These are phyloP conservation scores for Scorias spongiosa DNA, from an alignment of 2,329 filamentous ascomycete genomes.

Conservation along the genomic window DNA sequence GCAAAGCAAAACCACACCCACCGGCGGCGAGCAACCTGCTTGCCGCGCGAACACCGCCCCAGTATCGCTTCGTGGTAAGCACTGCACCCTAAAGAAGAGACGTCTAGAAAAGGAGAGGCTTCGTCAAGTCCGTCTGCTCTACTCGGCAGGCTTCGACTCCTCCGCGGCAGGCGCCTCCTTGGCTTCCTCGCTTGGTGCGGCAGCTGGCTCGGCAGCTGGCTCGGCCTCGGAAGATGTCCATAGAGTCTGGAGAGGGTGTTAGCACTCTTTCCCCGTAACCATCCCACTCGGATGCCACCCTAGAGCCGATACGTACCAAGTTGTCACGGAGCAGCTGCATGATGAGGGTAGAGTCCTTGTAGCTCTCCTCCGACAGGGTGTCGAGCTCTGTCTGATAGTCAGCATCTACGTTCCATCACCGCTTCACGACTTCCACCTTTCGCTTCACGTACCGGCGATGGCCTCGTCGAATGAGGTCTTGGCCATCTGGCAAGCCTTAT, in stretches of 20 bases:
- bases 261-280: background rate
- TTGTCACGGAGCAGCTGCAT: slow-evolving; percentile 98
- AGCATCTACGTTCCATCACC: slow-evolving; percentile 4
- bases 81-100: background rate
- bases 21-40: background rate
- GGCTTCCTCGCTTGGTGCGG: slow-evolving; percentile 31
- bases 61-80: background rate
- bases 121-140: slow-evolving; percentile 6
- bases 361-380: slow-evolving; percentile 94
- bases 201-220: slow-evolving; percentile 41
- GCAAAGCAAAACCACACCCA: background rate
- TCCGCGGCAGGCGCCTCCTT: slow-evolving; percentile 42
- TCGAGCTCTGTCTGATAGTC: slow-evolving; percentile 57
- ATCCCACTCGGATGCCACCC: background rate
- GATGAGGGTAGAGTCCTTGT: slow-evolving; percentile 97
- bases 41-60: background rate
- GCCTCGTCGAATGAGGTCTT: slow-evolving; percentile 95
- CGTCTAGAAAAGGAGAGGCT: background rate
- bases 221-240: slow-evolving; percentile 99
- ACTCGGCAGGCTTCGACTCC: slow-evolving; percentile 31
- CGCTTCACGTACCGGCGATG: slow-evolving; percentile 53
- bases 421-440: background rate
- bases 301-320: slow-evolving; percentile 41
- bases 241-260: slow-evolving; percentile 54
- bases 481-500: slow-evolving; percentile 94